These are phyloP conservation scores for Verticillium tricorpus DNA, from an alignment of 2,329 filamentous ascomycete species.

Conservation along the genomic window DNA sequence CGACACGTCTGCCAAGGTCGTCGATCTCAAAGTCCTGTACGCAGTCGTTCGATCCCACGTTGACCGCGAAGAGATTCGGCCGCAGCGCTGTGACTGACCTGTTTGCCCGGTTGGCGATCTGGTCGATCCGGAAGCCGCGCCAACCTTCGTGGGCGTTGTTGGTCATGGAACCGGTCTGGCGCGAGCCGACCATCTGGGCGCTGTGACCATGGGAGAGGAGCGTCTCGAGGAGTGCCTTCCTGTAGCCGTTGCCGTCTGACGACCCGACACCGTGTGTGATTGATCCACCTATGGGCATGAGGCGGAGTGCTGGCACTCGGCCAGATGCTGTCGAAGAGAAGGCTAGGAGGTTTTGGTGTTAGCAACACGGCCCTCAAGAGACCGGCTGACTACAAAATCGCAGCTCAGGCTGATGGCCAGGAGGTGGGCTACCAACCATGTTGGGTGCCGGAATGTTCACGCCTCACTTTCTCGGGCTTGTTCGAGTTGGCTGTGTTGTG, in stretches of 20 bases:
- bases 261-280: slow-evolving; percentile 30
- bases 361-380: too few species aligned
- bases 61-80: slow-evolving; percentile 32
- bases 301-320: slow-evolving; percentile 3
- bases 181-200: slow-evolving; percentile 32
- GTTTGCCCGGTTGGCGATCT: slow-evolving; percentile 25
- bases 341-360: too few species aligned
- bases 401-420: too few species aligned
- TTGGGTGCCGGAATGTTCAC: too few species aligned
- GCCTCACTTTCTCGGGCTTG: too few species aligned
- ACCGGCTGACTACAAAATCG: too few species aligned
- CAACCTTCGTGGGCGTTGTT: slow-evolving; percentile 33
- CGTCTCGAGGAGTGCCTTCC: slow-evolving; percentile 26
- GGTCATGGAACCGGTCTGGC: slow-evolving; percentile 26
- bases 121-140: slow-evolving; percentile 26
- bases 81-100: slow-evolving; percentile 18
- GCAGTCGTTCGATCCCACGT: slow-evolving; percentile 36
- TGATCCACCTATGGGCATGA: slow-evolving; percentile 34
- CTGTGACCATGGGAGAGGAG: slow-evolving; percentile 23
- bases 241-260: slow-evolving; percentile 29
- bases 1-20: slow-evolving; percentile 21
- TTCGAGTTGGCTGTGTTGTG: too few species aligned
- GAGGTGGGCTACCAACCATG: too few species aligned
- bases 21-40: slow-evolving; percentile 23
- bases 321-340: background rate